Evolutionary conservation across 345 rosid species (phyloP), one percentile per base, ranked within the genome.

Genomic region (Corymbia maculata): DNA sequence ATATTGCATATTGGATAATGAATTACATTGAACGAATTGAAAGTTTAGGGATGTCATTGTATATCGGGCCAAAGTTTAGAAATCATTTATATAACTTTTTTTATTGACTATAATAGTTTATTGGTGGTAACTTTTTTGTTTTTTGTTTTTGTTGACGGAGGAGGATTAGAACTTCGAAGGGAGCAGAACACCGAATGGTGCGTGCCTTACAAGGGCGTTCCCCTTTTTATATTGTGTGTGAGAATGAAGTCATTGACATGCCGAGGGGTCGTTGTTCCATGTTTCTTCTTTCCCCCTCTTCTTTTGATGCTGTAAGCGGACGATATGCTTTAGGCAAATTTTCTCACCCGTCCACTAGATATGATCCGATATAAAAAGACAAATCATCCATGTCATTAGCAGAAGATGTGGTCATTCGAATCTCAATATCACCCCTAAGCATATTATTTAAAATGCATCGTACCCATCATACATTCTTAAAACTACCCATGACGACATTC

Each of bases 51-150:
- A 50, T 4, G 13, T 9, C 12, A 50, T 59, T 59, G 2, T 2
- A 59, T 0, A 59, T 59, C 10, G 28, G 26, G 30, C 0, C 4
- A 4, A 26, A 26, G 1, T 59, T 11, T 1, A 1, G 2, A 13
- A 14, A 59, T 0, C 14, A 12, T 28, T 26, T 26, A 61, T 28
- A 0, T 61, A 61, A 28, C 26, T 61, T 26, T 28, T 2, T 12
- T 5, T 75, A 42, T 0, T 42, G 82, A 8, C 45, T 19, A 42
- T 5, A 9, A 19, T 36, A 16, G 45, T 19, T 75, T 30, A 15
- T 15, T 30, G 19, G 2, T 7, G 28, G 11, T 36, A 36, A 36
- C 42, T 52, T 22, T 22, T 1, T 15, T 2, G 36, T 36, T 17
- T 17, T 57, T 9, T 68, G 0, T 32, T 7, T 15, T 14, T 55